phyloP scores from a whole-genome alignment of 2,329 filamentous ascomycete species.

The Alternaria panax region DNA sequence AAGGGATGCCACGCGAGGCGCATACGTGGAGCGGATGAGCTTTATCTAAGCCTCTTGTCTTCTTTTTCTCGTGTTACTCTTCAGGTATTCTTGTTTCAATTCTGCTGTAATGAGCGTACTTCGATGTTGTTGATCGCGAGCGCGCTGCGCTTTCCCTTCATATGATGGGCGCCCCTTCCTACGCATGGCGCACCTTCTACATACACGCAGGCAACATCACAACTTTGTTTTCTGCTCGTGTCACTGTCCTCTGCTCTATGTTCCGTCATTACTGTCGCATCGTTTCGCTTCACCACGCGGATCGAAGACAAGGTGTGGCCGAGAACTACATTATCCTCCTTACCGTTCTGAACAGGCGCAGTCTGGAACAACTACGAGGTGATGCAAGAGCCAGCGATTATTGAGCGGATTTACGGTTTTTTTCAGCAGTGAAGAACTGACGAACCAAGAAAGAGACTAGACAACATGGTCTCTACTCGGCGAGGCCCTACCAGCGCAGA shows the following conservation, averaged over 20 bases:
- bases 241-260: background rate
- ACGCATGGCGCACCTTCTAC: constrained; percentile 20
- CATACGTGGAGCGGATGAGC: background rate
- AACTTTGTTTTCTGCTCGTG: constrained; percentile 7
- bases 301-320: background rate
- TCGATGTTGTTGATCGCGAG: background rate
- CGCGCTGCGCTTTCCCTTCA: constrained; percentile 13
- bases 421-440: background rate
- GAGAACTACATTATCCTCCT: background rate
- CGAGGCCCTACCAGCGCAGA: constrained; percentile 16
- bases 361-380: background rate
- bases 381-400: background rate
- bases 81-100: background rate
- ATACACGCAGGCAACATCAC: constrained; percentile 13
- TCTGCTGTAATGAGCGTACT: background rate
- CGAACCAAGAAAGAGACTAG: background rate
- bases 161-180: constrained; percentile 18
- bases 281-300: background rate
- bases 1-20: background rate
- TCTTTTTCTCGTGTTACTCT: background rate
- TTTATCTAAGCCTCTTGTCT: background rate
- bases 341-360: background rate
- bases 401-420: background rate
- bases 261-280: background rate
- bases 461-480: constrained; percentile 20